Percentiles rank a stretch among this genome's conserved stretches.
These are phyloP conservation scores for Fagopyrum esculentum DNA, from an alignment of 148 eudicot genomes.

Conservation along the genomic window DNA sequence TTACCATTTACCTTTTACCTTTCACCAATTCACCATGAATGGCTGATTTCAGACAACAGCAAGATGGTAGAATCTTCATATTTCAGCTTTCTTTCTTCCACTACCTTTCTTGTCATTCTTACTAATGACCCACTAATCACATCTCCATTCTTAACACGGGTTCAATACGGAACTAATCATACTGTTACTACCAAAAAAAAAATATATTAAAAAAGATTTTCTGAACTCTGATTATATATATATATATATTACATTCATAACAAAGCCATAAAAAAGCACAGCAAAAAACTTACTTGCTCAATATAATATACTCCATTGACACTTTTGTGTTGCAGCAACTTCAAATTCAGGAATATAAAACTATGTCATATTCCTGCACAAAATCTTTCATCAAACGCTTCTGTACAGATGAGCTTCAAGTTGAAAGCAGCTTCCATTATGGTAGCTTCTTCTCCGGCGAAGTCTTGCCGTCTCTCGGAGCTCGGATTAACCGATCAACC, in stretches of 20 bases:
- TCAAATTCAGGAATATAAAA: conserved; percentile 3
- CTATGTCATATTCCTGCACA: conserved; percentile 37
- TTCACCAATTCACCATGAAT: neutral
- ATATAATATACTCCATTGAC: conserved; percentile 3
- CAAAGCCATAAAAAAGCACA: neutral
- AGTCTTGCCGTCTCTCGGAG: conserved; percentile 78
- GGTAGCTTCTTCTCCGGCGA: conserved; percentile 55
- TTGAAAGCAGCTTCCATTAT: conserved; percentile 24
- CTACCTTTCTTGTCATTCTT: conserved; percentile 7
- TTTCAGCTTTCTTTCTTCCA: neutral
- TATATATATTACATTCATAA: neutral
- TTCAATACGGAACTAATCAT: conserved; percentile 2
- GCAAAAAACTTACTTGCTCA: conserved; percentile 4
- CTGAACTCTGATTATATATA: conserved; percentile 4
- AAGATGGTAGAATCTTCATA: conserved; percentile 10
- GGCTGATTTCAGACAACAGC: conserved; percentile 1
- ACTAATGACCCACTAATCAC: conserved; percentile 12
- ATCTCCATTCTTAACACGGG: conserved; percentile 3
- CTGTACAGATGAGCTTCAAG: conserved; percentile 43
- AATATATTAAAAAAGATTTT: neutral
- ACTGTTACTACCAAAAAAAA: neutral
- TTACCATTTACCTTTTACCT: no score
- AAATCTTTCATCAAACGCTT: conserved; percentile 40
- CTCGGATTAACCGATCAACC: conserved; percentile 47
- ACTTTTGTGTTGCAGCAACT: conserved; percentile 5